Evolutionary conservation across 331 rosid genomes (phyloP), one percentile per base, ranked within the genome.

Genomic region (Pyrus hybrid): DNA sequence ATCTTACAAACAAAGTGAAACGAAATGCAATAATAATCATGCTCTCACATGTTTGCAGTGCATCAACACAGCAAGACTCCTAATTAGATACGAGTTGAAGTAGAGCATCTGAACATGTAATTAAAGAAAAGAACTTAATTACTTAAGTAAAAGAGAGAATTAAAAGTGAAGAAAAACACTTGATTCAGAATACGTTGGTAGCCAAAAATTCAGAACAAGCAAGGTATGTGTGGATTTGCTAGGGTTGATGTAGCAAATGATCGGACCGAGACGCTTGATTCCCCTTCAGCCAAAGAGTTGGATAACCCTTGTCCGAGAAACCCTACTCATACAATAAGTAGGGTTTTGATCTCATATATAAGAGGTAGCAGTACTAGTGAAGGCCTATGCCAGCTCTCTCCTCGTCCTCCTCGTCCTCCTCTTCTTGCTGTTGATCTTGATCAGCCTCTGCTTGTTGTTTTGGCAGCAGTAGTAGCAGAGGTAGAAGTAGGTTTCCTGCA

Each of bases 401-500:
- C 61, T 76, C 70, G 58, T 6, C 75, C 80, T 53, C 63, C 68
- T 25, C 66, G 70, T 3, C 60, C 64, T 78, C 61, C 72, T 78
- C 70, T 58, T 54, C 67, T 69, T 33, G 45, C 71, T 67, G 22
- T 32, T 79, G 81, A 25, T 61, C 62, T 67, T 64, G 33, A 32
- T 43, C 47, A 26, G 79, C 71, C 23, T 45, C 80, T 78, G 65
- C 79, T 63, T 69, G 53, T 68, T 33, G 75, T 18, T 58, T 45
- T 77, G 80, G 60, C 14, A 53, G 74, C 47, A 25, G 45, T 41
- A 43, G 7, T 65, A 63, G 28, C 16, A 11, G 56, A 49, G 6
- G 4, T 7, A 51, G 57, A 51, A 51, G 57, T 51, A 51, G 57
- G 57, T 51, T 23, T 58, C 29, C 67, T 63, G 21, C 43, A 8